Base-by-base conservation (phyloP, 1,139 yeast genomes). In the Suhomyces anneliseae region DNA sequence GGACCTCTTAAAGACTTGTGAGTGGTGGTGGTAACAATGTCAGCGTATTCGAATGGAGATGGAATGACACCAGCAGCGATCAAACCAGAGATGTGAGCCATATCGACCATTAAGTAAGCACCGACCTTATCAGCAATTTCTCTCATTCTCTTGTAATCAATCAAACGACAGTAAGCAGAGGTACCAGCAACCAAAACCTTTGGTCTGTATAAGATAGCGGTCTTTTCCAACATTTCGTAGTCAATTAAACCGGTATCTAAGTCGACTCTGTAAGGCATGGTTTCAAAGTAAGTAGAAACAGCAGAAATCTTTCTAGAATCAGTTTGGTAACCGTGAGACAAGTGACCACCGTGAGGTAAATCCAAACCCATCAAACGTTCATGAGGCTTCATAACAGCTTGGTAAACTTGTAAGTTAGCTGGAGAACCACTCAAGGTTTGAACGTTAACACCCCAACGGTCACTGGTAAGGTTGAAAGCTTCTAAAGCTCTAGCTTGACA, bases 1-100 rank as follows among this genome's bases (percentile, higher is more conserved):
- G 99, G 99, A 52, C 99, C 99, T 77, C 99, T 88, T 65, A 93
- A 81, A 36, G 98, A 90, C 76, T 93, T 93, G 81, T 93, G 99
- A 52, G 98, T 90, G 50, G 99, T 93, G 62, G 98, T 93, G 56
- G 99, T 93, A 65, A 93, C 99, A 62, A 93, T 87, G 71, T 93
- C 99, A 54, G 97, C 93, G 71, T 87, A 88, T 68, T 89, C 92
- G 72, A 93, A 93, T 51, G 99, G 99, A 49, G 96, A 87, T 65
- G 96, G 96, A 53, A 90, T 89, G 50, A 92, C 98, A 58, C 96
- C 96, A 51, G 98, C 96, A 51, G 98, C 96, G 54, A 93, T 81
- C 59, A 93, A 79, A 65, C 99, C 98, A 32, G 97, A 89, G 59
- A 93, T 93, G 72, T 93, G 99, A 39, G 99, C 98, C 98, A 93